A percentile compares a stretch with the other conserved stretches of the same genome.
These are phyloP conservation scores for Bathelium albidoporum DNA, from an alignment of 495 filamentous ascomycete genomes.

Conservation along the genomic window DNA sequence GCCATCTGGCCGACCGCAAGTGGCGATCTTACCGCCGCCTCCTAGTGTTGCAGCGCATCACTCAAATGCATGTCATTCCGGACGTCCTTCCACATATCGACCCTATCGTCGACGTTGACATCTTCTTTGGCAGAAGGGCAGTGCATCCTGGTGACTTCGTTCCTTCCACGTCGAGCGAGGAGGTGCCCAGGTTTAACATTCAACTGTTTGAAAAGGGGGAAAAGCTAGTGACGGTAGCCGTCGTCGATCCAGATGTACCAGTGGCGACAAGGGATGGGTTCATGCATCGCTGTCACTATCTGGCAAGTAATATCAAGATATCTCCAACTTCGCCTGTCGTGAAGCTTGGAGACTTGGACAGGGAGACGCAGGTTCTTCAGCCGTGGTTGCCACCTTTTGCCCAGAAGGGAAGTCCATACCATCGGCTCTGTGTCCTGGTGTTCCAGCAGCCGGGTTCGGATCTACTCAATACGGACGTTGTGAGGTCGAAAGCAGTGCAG, in stretches of 20 bases:
- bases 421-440: conserved; percentile 74
- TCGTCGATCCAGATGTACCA: conserved; percentile 87
- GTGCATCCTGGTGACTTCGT: conserved; percentile 71
- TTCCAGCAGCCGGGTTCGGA: conserved; percentile 60
- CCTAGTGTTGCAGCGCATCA: conserved; percentile 75
- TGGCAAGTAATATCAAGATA: conserved; percentile 59
- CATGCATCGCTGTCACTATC: conserved; percentile 69
- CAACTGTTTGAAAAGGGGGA: conserved; percentile 75
- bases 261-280: conserved; percentile 67
- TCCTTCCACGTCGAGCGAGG: conserved; percentile 55
- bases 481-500: conserved; percentile 34
- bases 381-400: conserved; percentile 79
- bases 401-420: conserved; percentile 85
- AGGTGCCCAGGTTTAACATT: conserved; percentile 61
- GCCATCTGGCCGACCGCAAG: conserved; percentile 72
- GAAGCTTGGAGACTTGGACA: conserved; percentile 40
- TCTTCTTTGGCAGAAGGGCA: conserved; percentile 60
- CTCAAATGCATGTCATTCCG: conserved; percentile 81
- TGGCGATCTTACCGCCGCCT: conserved; percentile 72
- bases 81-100: conserved; percentile 82
- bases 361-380: conserved; percentile 54
- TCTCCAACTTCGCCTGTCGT: conserved; percentile 45
- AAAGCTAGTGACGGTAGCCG: conserved; percentile 70
- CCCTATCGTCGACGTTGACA: conserved; percentile 63
- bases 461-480: conserved; percentile 35